A percentile compares a stretch with the other conserved stretches of the same genome.
These are phyloP conservation scores for Fusarium sp. DNA, from an alignment of 2,329 filamentous ascomycete genomes.

Conservation along the genomic window DNA sequence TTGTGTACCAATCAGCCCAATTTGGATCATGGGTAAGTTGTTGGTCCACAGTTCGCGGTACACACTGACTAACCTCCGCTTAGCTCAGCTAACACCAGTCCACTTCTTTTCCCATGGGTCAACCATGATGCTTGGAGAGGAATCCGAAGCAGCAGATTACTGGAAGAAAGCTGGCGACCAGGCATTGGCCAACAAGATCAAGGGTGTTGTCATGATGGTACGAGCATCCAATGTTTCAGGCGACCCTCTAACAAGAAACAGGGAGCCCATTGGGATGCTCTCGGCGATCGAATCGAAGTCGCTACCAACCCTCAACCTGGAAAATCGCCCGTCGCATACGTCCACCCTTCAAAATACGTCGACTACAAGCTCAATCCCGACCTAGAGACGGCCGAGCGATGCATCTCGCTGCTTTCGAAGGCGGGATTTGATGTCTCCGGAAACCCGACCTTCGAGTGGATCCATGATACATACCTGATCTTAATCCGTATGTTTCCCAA, in stretches of 20 bases:
- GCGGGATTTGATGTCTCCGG: constrained; percentile 65
- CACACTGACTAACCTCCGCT: not conserved
- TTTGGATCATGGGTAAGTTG: not conserved
- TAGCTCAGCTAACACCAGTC: constrained; percentile 30
- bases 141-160: constrained; percentile 32
- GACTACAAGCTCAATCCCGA: constrained; percentile 72
- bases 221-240: fast-evolving
- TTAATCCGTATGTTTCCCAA: constrained; percentile 76
- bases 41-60: too few relatives aligned
- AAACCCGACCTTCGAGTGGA: constrained; percentile 74
- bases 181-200: constrained; percentile 34
- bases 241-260: not conserved
- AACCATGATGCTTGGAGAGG: constrained; percentile 43
- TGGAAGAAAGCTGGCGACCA: constrained; percentile 41
- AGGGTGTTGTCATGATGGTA: constrained; percentile 40
- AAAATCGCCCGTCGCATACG: constrained; percentile 75
- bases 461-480: constrained; percentile 78
- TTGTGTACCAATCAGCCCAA: not conserved
- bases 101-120: constrained; percentile 43
- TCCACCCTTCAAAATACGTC: constrained; percentile 73
- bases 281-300: constrained; percentile 68
- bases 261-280: constrained; percentile 72
- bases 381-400: constrained; percentile 61
- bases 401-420: constrained; percentile 60
- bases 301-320: constrained; percentile 68